phyloP scores from a whole-genome alignment of 2,329 filamentous ascomycete genomes.

The Thermochaetoides dissita region DNA sequence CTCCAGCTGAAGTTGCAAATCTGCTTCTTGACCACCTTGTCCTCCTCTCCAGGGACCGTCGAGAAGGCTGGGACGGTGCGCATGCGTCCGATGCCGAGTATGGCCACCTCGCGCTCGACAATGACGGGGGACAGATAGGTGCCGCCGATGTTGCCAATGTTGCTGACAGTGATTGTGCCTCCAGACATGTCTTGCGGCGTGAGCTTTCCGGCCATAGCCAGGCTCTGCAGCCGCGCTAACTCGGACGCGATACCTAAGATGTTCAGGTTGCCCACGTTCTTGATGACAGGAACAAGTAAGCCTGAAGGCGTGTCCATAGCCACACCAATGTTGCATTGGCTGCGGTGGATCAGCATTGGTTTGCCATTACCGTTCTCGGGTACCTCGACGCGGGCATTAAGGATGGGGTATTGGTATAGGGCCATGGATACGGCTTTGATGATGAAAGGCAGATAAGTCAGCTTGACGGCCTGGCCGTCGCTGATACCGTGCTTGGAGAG shows the following conservation, averaged over 20 bases:
- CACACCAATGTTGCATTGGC: constrained; percentile 85
- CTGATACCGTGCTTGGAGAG: constrained; percentile 34
- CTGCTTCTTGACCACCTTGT: constrained; percentile 57
- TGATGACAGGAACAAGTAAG: constrained; percentile 82
- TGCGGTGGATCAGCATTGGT: constrained; percentile 63
- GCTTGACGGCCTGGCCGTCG: constrained; percentile 39
- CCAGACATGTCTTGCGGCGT: constrained; percentile 61
- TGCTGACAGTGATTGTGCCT: constrained; percentile 89
- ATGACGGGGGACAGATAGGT: constrained; percentile 86
- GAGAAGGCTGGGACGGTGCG: constrained; percentile 67
- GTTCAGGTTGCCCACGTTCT: constrained; percentile 63
- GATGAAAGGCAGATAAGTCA: constrained; percentile 88
- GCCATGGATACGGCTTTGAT: constrained; percentile 88
- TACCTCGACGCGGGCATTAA: constrained; percentile 72
- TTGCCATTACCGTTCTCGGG: constrained; percentile 37
- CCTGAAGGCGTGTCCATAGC: constrained; percentile 88
- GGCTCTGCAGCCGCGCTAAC: constrained; percentile 55
- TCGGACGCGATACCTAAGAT: constrained; percentile 68
- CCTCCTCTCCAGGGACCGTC: constrained; percentile 30
- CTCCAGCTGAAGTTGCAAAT: constrained; percentile 91
- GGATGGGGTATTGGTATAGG: constrained; percentile 64
- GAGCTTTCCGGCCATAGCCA: constrained; percentile 64
- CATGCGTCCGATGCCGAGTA: constrained; percentile 74
- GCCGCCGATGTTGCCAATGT: constrained; percentile 89
- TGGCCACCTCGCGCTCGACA: constrained; percentile 79